Conservation (phyloP, 2,329 filamentous ascomycete genomes). For the Penicillium sp. region DNA sequence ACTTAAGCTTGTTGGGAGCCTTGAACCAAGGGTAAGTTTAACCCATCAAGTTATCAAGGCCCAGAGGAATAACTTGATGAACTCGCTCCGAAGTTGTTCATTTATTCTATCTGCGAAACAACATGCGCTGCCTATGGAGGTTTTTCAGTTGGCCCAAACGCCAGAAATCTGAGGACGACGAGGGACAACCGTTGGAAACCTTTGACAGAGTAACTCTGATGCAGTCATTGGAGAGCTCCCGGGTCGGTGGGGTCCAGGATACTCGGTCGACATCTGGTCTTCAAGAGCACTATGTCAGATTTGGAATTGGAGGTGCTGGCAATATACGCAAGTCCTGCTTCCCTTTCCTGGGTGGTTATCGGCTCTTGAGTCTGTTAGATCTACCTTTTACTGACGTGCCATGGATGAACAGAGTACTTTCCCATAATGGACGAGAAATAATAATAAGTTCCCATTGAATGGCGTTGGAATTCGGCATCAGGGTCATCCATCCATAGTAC, state of each 20-base stretch:
- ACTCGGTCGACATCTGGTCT: not conserved
- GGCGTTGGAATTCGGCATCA: not conserved
- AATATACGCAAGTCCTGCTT: conserved; percentile 24
- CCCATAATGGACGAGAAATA: not conserved
- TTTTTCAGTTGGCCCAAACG: conserved; percentile 18
- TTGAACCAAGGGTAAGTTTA: not conserved
- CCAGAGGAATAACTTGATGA: not conserved
- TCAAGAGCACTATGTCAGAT: conserved; percentile 20
- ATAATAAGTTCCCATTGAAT: not conserved
- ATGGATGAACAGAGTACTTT: conserved; percentile 4
- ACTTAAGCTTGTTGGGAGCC: too few species aligned
- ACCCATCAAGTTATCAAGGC: not conserved
- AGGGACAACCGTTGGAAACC: conserved; percentile 4
- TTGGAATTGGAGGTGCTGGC: conserved; percentile 26
- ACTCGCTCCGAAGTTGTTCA: not conserved
- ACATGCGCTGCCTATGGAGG: conserved; percentile 17
- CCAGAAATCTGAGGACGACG: conserved; percentile 10
- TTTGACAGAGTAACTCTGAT: conserved; percentile 4
- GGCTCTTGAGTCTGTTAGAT: not conserved
- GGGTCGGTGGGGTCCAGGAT: not conserved
- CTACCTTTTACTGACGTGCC: conserved; percentile 2
- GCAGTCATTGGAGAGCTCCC: conserved; percentile 8
- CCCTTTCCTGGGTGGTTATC: not conserved
- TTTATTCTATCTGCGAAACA: not conserved
- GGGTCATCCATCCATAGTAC: not conserved